A percentile compares a stretch with the other conserved stretches of the same genome.
Conservation (phyloP, 352 stramenopile genomes). For the Phytophthora cryptogea region DNA sequence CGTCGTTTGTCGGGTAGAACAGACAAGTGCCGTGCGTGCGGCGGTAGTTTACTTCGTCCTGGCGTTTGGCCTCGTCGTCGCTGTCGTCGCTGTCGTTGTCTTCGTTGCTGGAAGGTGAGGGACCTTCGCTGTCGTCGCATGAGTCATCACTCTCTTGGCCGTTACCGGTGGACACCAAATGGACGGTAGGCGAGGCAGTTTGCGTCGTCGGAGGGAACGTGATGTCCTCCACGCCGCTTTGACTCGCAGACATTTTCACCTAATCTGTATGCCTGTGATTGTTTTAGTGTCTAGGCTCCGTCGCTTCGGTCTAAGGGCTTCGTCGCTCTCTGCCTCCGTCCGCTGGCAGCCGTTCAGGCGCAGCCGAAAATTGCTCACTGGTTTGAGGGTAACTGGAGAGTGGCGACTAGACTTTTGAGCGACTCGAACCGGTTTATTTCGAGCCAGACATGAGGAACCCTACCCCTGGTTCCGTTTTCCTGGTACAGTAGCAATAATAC, state of each 20-base stretch:
- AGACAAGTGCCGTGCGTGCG: conserved; percentile 43
- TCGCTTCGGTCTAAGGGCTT: too few species aligned
- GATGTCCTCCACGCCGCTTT: conserved; percentile 26
- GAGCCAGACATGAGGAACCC: conserved; percentile 10
- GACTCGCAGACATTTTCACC: not conserved
- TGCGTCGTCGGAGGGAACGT: conserved; percentile 22
- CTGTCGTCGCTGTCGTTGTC: conserved; percentile 9
- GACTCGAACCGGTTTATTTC: conserved; percentile 20
- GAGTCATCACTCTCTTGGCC: not conserved
- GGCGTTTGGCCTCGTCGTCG: conserved; percentile 1
- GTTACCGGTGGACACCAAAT: conserved; percentile 9
- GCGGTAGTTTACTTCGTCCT: conserved; percentile 17
- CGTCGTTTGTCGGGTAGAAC: conserved; percentile 45
- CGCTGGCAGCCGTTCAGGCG: not conserved
- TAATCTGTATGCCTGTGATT: not conserved
- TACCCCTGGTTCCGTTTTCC: conserved; percentile 12
- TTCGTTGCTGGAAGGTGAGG: conserved; percentile 8
- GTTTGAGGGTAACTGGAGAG: conserved; percentile 7
- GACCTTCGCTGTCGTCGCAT: conserved; percentile 10
- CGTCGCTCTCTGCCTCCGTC: conserved; percentile 12
- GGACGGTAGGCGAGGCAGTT: conserved; percentile 3
- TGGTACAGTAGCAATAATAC: not conserved
- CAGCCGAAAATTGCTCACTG: conserved; percentile 2
- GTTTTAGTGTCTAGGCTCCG: not conserved
- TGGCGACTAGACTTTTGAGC: conserved; percentile 6